phyloP scores from a whole-genome alignment of 208 protist genomes.

The Trypanosoma lewisi region DNA sequence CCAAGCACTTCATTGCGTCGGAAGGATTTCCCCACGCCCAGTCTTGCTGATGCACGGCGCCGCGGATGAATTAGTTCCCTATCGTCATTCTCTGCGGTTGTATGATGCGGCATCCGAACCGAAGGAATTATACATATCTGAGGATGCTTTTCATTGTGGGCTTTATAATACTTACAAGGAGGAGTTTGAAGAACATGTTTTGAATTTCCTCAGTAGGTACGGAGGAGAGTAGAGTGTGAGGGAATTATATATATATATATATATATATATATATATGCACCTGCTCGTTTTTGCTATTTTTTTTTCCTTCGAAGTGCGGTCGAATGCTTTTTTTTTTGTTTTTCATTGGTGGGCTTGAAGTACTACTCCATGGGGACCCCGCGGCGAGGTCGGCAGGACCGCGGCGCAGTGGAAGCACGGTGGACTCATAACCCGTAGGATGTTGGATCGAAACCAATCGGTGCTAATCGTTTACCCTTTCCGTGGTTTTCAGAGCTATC shows the following conservation, averaged over 20 bases:
- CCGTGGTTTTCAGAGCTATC: no score
- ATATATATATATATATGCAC: conserved; percentile 11
- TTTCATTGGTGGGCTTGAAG: no score
- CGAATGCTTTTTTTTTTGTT: conserved; percentile 80
- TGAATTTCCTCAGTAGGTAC: conserved; percentile 56
- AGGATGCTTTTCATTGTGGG: conserved; percentile 86
- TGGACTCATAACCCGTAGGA: no score
- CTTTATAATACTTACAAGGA: conserved; percentile 85
- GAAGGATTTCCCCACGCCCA: conserved; percentile 71
- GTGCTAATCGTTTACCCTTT: no score
- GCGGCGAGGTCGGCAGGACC: no score
- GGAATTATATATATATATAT: conserved; percentile 4
- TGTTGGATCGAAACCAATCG: no score
- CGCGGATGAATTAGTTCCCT: conserved; percentile 80
- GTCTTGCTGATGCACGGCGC: conserved; percentile 91
- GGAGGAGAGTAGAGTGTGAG: background rate
- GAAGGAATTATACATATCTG: conserved; percentile 86
- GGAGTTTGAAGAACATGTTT: conserved; percentile 71
- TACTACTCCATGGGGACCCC: no score
- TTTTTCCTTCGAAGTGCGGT: conserved; percentile 1
- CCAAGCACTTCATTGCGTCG: conserved; percentile 82
- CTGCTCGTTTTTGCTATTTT: conserved; percentile 11
- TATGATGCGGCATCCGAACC: conserved; percentile 78
- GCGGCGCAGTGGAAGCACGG: no score
- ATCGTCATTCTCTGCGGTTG: conserved; percentile 76